A percentile compares a stretch with the other conserved stretches of the same genome.
phyloP scores from a whole-genome alignment of 129 eudicot genomes.

The Tanacetum coccineum region DNA sequence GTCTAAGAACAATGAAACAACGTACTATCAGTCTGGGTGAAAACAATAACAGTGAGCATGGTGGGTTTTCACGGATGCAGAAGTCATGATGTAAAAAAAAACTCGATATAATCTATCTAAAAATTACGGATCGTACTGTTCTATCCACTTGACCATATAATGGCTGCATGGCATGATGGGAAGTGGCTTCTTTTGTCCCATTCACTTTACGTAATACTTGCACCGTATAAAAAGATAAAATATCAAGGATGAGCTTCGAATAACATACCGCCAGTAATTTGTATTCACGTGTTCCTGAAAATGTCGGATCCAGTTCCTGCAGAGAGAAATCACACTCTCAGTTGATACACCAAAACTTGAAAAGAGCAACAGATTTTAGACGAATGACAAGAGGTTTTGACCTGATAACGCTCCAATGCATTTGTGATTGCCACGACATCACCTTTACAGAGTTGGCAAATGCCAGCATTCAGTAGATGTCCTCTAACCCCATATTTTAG shows the following conservation, averaged over 20 bases:
- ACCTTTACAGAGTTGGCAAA: constrained; percentile 55
- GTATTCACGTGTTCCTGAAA: constrained; percentile 66
- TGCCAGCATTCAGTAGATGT: constrained; percentile 55
- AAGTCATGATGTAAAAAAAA: no score
- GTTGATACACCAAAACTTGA: neutral
- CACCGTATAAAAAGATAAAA: neutral
- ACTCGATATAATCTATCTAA: no score
- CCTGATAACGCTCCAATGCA: constrained; percentile 55
- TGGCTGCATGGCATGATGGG: neutral
- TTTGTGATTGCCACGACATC: constrained; percentile 48
- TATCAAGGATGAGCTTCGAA: neutral
- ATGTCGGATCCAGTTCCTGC: constrained; percentile 69
- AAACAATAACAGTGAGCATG: no score
- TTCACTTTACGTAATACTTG: neutral
- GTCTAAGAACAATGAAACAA: no score
- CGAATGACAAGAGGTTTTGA: neutral
- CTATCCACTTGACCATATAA: no score
- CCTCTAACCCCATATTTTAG: constrained; percentile 52
- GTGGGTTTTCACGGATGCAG: no score
- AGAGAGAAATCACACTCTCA: constrained; percentile 12
- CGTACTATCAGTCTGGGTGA: no score
- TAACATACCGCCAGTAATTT: constrained; percentile 47
- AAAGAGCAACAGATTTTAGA: neutral
- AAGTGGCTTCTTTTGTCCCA: neutral
- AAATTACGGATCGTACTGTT: no score